Percentiles rank a stretch among this genome's conserved stretches.
phyloP scores from a whole-genome alignment of 352 stramenopile species.

The Phytophthora cactorum region DNA sequence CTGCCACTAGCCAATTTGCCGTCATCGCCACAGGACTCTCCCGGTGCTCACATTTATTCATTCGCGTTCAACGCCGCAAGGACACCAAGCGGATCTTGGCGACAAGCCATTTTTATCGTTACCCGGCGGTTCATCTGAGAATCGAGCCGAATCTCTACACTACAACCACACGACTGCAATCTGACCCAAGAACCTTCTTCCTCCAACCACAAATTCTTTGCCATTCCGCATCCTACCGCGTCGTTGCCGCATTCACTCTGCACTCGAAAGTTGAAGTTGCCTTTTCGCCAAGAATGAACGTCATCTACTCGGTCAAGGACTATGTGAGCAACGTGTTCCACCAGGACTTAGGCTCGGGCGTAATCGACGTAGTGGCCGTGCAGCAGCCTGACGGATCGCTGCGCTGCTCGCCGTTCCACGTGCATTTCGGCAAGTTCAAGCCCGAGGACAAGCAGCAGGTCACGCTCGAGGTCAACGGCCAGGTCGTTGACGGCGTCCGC shows the following conservation, averaged over 20 bases:
- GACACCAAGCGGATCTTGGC: not conserved
- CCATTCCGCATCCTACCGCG: conserved; percentile 22
- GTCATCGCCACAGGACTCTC: conserved; percentile 9
- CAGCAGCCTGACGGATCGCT: conserved; percentile 69
- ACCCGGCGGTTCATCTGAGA: conserved; percentile 26
- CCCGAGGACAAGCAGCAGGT: conserved; percentile 51
- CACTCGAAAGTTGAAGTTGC: conserved; percentile 19
- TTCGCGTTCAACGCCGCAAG: not conserved
- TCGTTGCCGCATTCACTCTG: conserved; percentile 16
- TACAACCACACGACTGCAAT: conserved; percentile 31
- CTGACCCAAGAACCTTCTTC: conserved; percentile 22
- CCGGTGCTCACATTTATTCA: not conserved
- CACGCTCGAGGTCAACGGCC: conserved; percentile 68
- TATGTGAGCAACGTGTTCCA: conserved; percentile 88
- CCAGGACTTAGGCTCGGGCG: conserved; percentile 65
- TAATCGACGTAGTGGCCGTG: conserved; percentile 87
- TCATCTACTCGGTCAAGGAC: conserved; percentile 88
- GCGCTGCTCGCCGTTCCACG: conserved; percentile 81
- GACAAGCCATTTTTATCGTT: conserved; percentile 2
- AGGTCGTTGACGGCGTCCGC: conserved; percentile 50
- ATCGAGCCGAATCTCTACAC: conserved; percentile 18
- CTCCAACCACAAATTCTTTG: conserved; percentile 10
- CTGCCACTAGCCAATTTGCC: conserved; percentile 19
- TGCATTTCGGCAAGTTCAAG: conserved; percentile 79
- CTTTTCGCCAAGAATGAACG: conserved; percentile 64